Base-by-base conservation (phyloP, 768 basidiomycete species). In the Tricholoma flavovirens region DNA sequence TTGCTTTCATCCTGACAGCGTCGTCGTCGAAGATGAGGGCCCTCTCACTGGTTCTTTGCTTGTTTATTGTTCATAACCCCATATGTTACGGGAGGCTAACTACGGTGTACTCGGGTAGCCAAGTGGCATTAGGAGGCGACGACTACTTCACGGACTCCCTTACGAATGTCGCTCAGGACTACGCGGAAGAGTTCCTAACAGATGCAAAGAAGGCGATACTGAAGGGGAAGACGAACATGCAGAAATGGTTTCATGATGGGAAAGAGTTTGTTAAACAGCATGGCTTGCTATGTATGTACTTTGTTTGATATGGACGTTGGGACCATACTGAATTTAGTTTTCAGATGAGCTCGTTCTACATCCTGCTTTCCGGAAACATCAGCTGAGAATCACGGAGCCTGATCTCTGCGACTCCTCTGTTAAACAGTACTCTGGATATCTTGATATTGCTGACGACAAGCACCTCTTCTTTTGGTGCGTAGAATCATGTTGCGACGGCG, bases 391-490 rank as follows among this genome's bases (percentile, higher is more conserved):
- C 11, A 83, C 81, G 0, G 78, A 84, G 60, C 87, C 92, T 9
- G 75, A 78, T 30, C 71, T 95, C 5, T 95, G 93, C 62, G 93
- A 96, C 60, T 67, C 86, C 0, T 71, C 78, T n/a, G 90, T 93
- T 38, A 81, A 88, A 69, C 87, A 90, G 65, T 83, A 87, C 59
- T 88, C 87, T 32, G 91, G 91, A 26, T 94, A 93, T 69, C 78
- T 95, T 30, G 91, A 93, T 65, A 80, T 91, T 54, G 81, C 83
- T 0, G 81, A 88, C 8, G 83, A 84, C 62, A 88, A 87, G 62
- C 90, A 93, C 63, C 75, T 93, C 21, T 94, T 93, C 80, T 93
- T 91, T 75, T 93, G 90, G 90, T 87, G 62, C 62, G 77, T 68
- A 40, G 30, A 56, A 22, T 36, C 21, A 9, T 26, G 5, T 51